Base-by-base conservation (phyloP, 352 stramenopile species). In the Pythium insidiosum region DNA sequence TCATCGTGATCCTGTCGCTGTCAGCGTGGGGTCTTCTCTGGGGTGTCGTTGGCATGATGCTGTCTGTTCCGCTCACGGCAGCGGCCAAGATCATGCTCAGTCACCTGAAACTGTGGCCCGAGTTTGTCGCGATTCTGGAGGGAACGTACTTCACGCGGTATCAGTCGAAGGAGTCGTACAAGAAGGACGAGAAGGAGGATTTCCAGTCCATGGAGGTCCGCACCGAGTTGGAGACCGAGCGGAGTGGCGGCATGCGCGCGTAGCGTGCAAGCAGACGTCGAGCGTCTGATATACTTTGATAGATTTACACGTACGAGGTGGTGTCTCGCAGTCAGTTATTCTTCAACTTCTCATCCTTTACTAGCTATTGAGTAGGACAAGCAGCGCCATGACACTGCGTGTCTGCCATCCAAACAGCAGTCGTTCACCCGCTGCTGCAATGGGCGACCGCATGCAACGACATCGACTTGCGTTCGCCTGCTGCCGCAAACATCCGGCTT, bases 41-140 rank as follows among this genome's bases (percentile, higher is more conserved):
- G 81, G 79, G 81, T 19, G 72, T 91, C 28, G 81, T 94, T 18
- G 81, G 81, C 41, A 94, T 94, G 81, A 94, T 94, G 81, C 68
- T 94, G 23, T 91, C 78, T 5, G 81, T 94, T 15, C 81, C 81
- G 19, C 71, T 94, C 11, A 94, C 81, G 11, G 81, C 81, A 2
- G 75, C 78, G 9, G 71, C 79, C 18, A 94, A 94, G 58, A 94
- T 94, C 53, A 94, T 88, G 76, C 64, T 90, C 30, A 88, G 74
- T 22, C 78, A 94, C 37, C 54, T 94, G 7, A 84, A 84, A 36
- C 63, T 94, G 18, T 94, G 78, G 78, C 81, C 81, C 15, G 78
- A 94, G 54, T 79, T 94, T 50, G 81, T 94, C 23, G 81, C 81
- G 13, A 47, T 94, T 24, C 68, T 94, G n/a, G 81, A 94, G 44